Evolutionary conservation across 805 yeast genomes (phyloP), one percentile per base, ranked within the genome.

Genomic region (Ogataea trehalophila): DNA sequence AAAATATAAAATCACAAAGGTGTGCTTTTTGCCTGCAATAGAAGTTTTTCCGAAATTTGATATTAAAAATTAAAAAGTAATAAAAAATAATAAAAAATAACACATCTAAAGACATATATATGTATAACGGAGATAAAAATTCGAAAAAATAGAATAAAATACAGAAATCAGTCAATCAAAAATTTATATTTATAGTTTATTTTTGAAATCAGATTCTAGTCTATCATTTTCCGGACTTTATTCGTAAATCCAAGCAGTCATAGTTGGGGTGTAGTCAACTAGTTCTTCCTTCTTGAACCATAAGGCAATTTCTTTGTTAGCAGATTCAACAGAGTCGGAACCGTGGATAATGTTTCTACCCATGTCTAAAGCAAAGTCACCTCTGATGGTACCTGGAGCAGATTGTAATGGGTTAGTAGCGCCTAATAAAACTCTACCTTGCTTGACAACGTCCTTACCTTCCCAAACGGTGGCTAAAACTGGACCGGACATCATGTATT

Each of bases 321-420:
- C 99, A 62, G 85, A 78, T 78, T 92, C 99, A 66, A 94, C 99
- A 56, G 98, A 90, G 82, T 94, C 99, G 61, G 98, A 92, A 74
- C 99, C 99, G 82, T 94, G 99, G 72, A 87, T 80, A 67, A 94
- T 96, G 83, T 94, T 94, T 85, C 99, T 90, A 72, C 99, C 99
- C 82, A 87, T 89, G 76, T 94, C 99, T 65, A 94, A 77, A 72
- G 97, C 99, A 63, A 75, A 94, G 79, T 94, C 99, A 73, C 96
- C 98, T 81, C 99, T 90, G 81, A 94, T 94, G 76, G 99, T 94
- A 74, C 99, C 99, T 74, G 98, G 98, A 60, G 95, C 92, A 63
- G 97, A 87, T 64, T 81, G 83, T 71, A 85, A 80, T 71, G 99
- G 99, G 87, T 94, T 92, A 74, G 99, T 94, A 63, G 99, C 98